Conservation (phyloP, 257 asterid species). For the Scutellaria baicalensis region DNA sequence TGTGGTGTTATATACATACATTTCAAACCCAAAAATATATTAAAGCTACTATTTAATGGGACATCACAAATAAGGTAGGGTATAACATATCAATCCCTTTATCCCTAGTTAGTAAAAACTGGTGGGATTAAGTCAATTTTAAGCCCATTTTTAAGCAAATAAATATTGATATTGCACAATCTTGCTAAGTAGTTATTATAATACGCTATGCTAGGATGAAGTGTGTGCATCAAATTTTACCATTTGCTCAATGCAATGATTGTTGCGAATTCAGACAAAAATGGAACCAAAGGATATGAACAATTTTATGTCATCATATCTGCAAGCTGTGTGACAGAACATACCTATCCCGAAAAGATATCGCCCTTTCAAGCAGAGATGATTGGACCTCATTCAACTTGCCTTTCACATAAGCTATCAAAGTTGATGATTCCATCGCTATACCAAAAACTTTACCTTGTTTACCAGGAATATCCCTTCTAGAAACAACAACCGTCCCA, state of each 20-base stretch:
- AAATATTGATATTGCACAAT: background rate
- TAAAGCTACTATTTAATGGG: background rate
- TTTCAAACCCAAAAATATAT: background rate
- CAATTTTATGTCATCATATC: background rate
- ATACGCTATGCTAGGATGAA: background rate
- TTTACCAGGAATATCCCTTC: conserved; percentile 95
- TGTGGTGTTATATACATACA: background rate
- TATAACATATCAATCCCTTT: background rate
- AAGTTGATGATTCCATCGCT: conserved; percentile 74
- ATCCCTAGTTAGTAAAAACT: background rate
- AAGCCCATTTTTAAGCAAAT: background rate
- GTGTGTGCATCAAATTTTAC: background rate
- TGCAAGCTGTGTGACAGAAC: conserved; percentile 10
- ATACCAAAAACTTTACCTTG: conserved; percentile 93
- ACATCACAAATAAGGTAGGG: background rate
- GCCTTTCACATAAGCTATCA: conserved; percentile 58
- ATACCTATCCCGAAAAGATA: conserved; percentile 73
- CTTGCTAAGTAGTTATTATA: background rate
- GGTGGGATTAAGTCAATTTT: background rate
- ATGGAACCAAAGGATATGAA: background rate
- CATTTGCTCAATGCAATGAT: background rate
- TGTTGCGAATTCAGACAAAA: background rate
- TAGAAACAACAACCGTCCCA: conserved; percentile 71
- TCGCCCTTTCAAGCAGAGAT: conserved; percentile 68
- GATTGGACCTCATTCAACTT: conserved; percentile 76